Evolutionary conservation across 768 basidiomycete genomes (phyloP).

Genomic region (Termitomyces heimii): DNA sequence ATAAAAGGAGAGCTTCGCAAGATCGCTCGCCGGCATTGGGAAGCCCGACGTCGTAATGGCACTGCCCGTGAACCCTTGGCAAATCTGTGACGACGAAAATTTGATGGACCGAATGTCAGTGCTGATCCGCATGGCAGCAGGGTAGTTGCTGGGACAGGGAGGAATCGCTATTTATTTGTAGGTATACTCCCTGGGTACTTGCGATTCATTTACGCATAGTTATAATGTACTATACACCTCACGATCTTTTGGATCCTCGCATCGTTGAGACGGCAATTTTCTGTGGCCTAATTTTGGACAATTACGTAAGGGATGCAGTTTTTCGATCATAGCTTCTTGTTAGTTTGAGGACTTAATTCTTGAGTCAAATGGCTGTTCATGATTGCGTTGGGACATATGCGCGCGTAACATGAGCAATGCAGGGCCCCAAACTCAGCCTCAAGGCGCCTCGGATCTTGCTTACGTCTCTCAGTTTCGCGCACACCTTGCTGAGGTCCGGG

Average conservation of each 20-base stretch:
- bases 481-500: constrained; percentile 27
- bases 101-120: no score
- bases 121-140: neutral
- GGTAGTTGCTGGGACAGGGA: neutral
- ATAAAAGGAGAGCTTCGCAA: constrained; percentile 47
- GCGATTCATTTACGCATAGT: neutral
- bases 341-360: neutral
- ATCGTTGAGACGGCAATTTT: neutral
- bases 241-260: neutral
- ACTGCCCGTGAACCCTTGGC: constrained; percentile 28
- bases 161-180: neutral
- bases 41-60: constrained; percentile 26
- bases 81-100: constrained; percentile 22
- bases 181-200: neutral
- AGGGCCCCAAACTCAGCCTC: neutral
- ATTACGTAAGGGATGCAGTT: neutral
- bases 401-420: constrained; percentile 14
- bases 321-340: neutral
- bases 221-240: neutral
- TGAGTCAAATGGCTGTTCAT: constrained; percentile 2
- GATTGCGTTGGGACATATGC: constrained; percentile 8
- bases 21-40: constrained; percentile 38
- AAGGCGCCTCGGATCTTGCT: constrained; percentile 9
- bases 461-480: constrained; percentile 23
- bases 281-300: neutral